Conservation (phyloP, 106 monocot species). For the Ottelia alismoides region DNA sequence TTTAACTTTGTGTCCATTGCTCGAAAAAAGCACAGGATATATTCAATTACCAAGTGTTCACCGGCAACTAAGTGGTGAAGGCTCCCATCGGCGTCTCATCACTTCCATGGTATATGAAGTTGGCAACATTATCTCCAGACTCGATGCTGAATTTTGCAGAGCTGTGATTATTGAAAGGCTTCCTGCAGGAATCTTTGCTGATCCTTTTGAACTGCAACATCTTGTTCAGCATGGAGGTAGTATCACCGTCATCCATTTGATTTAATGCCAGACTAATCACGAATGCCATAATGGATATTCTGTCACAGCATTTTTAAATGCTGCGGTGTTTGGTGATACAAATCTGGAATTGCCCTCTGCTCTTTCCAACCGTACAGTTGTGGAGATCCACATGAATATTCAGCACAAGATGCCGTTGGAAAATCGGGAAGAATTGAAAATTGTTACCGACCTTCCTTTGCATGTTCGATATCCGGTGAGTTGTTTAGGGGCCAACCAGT, state of each 20-base stretch:
- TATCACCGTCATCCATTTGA: background rate
- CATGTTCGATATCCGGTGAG: constrained; percentile 96
- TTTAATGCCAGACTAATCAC: too few relatives aligned
- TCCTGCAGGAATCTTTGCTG: constrained; percentile 76
- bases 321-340: constrained; percentile 71
- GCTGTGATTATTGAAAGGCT: constrained; percentile 56
- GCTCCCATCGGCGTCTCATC: constrained; percentile 60
- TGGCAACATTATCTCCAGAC: constrained; percentile 5
- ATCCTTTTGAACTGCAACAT: constrained; percentile 80
- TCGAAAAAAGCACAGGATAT: constrained; percentile 2
- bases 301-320: constrained; percentile 57
- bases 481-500: background rate
- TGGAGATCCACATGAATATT: constrained; percentile 60
- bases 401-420: background rate
- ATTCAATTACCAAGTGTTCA: constrained; percentile 9
- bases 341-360: constrained; percentile 83
- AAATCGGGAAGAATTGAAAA: constrained; percentile 4
- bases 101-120: constrained; percentile 27
- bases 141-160: constrained; percentile 35
- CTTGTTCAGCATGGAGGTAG: constrained; percentile 48
- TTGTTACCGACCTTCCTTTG: constrained; percentile 50
- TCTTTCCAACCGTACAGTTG: constrained; percentile 62
- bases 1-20: constrained; percentile 12
- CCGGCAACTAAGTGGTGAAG: constrained; percentile 51
- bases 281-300: too few relatives aligned